Evolutionary conservation across 139 green algal species (phyloP).

Genomic region (Haematococcus lacustris): DNA sequence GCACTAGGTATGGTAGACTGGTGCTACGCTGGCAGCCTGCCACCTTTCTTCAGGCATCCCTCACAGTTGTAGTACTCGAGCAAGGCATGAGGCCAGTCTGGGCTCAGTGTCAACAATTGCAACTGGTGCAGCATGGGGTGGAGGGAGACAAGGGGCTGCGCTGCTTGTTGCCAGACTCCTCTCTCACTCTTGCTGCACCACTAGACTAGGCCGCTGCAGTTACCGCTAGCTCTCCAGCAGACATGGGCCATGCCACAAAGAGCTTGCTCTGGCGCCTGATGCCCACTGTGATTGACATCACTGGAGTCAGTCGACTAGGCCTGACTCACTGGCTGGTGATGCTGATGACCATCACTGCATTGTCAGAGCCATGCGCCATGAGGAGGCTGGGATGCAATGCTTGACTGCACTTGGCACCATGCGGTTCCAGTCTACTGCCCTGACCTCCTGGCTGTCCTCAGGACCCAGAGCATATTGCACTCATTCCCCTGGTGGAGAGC

Average conservation of each 20-base stretch:
- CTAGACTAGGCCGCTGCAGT: too few relatives aligned
- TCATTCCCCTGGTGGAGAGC: slow-evolving; percentile 65
- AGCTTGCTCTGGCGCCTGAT: too few relatives aligned
- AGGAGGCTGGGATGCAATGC: neutral
- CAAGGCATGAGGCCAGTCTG: neutral
- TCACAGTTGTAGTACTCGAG: neutral
- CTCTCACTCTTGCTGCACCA: too few relatives aligned
- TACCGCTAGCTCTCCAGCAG: too few relatives aligned
- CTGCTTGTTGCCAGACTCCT: too few relatives aligned
- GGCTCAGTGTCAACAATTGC: too few relatives aligned
- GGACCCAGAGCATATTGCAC: slow-evolving; percentile 47
- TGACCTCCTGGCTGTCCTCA: slow-evolving; percentile 6
- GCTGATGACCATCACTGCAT: neutral
- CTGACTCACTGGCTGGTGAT: neutral
- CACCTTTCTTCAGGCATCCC: neutral
- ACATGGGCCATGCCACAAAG: too few relatives aligned
- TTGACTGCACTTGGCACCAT: neutral
- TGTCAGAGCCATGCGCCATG: neutral
- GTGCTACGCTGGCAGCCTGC: neutral
- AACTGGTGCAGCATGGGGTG: too few relatives aligned
- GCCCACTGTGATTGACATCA: too few relatives aligned
- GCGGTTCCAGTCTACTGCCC: neutral
- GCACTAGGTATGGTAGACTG: neutral
- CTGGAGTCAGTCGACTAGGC: neutral
- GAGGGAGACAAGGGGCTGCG: too few relatives aligned